These are phyloP conservation scores for Dendrobium chrysotoxum DNA, from an alignment of 106 monocot species.

Conservation along the genomic window DNA sequence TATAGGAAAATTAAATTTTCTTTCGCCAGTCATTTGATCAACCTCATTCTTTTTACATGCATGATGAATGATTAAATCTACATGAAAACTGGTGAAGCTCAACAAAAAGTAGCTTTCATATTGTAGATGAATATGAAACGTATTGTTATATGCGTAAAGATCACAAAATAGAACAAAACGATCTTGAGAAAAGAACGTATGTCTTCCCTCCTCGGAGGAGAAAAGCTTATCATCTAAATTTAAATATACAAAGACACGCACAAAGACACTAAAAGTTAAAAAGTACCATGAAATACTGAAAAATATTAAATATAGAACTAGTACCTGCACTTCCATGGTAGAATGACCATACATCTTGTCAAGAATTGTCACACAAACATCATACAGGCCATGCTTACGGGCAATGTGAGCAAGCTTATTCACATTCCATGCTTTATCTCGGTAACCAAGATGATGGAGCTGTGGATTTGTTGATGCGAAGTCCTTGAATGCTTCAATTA, in stretches of 20 bases:
- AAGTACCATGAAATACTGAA: neutral
- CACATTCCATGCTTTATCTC: constrained; percentile 99
- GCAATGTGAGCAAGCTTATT: constrained; percentile 95
- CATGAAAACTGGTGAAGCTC: no score
- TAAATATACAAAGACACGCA: neutral
- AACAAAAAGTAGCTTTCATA: neutral
- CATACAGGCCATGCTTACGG: constrained; percentile 91
- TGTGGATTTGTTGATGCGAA: constrained; percentile 83
- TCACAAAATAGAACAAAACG: neutral
- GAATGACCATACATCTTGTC: constrained; percentile 99
- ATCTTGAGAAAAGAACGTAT: no score
- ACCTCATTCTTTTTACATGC: neutral
- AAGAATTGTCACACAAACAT: constrained; percentile 96
- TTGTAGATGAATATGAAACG: neutral
- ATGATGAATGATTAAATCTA: neutral
- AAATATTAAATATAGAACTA: neutral
- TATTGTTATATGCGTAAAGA: no score
- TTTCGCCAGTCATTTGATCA: neutral
- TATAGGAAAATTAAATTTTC: neutral
- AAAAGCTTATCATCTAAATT: neutral
- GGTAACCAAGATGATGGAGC: constrained; percentile 93
- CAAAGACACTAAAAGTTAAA: neutral
- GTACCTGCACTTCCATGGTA: constrained; percentile 98
- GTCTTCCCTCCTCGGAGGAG: neutral
- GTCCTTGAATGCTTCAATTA: constrained; percentile 97